phyloP scores from a whole-genome alignment of 2,329 filamentous ascomycete genomes.

The Ampelomyces quisqualis region DNA sequence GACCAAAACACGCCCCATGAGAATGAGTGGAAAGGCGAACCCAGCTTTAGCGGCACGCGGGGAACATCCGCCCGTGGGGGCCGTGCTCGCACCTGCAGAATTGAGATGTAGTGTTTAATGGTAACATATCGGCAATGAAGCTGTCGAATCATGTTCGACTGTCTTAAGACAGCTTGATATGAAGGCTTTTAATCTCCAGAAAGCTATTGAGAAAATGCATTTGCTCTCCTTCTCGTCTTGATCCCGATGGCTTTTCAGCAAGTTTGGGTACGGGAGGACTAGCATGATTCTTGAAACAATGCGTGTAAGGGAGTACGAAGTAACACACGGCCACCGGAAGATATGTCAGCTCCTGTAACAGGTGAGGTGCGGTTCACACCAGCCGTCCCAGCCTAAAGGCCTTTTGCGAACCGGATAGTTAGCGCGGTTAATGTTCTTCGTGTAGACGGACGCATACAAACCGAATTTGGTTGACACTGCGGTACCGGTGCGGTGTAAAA shows the following conservation, averaged over 20 bases:
- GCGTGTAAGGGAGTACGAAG: not conserved
- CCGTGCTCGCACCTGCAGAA: conserved; percentile 12
- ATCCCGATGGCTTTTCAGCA: conserved; percentile 41
- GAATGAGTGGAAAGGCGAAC: conserved; percentile 10
- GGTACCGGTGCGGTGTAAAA: too few species aligned
- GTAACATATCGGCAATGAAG: conserved; percentile 7
- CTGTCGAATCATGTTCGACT: conserved; percentile 8
- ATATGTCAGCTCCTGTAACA: conserved; percentile 37
- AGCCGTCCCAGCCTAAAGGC: conserved; percentile 44
- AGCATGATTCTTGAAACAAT: not conserved
- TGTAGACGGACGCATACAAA: conserved; percentile 83
- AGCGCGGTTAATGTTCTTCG: conserved; percentile 48
- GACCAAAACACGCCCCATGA: conserved; percentile 13
- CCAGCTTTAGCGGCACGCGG: conserved; percentile 12
- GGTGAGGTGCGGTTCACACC: conserved; percentile 46
- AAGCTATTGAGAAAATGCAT: conserved; percentile 36
- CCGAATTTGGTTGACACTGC: too few species aligned
- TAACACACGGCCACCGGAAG: conserved; percentile 42
- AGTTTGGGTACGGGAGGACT: too few species aligned
- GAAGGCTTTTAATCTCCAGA: conserved; percentile 38
- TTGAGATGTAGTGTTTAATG: conserved; percentile 17
- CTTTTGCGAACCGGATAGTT: conserved; percentile 44
- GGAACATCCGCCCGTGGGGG: conserved; percentile 1
- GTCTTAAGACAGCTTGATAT: conserved; percentile 31
- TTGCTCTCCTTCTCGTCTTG: conserved; percentile 40